Evolutionary conservation across 2,329 filamentous ascomycete species (phyloP), one percentile per base, ranked within the genome.

Genomic region (Fusarium bactridioides): DNA sequence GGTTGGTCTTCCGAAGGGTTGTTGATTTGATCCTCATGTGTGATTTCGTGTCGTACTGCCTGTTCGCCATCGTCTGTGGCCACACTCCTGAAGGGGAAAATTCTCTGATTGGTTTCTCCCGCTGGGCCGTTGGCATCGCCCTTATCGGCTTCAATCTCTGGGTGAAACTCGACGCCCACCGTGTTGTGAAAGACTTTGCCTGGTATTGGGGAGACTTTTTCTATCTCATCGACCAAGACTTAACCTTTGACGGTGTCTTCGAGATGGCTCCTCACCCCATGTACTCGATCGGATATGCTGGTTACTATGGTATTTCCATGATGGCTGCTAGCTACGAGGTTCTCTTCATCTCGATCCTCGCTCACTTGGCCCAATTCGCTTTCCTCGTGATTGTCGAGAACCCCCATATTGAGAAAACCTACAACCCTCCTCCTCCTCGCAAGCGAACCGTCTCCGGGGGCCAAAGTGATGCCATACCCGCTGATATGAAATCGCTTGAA

Each of bases 171-270:
- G 96, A 99, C 82, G 96, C 96, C 25, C 96, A 99, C 82, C 90
- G 96, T 69, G 96, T 99, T 55, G 96, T 99, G 79, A 98, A 98
- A 83, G 96, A 99, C 83, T 99, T 95, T 84, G 96, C 96, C 33
- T 99, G 96, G 96, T 99, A 98, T 83, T 99, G 96, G 96, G 96
- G 96, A 69, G 96, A 99, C 83, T 98, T 98, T 84, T 99, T 98
- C 87, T 99, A 94, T 83, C 91, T 99, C 79, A 94, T 99, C 81
- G 96, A 99, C 83, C 95, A 98, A 84, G 94, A 97, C 79, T 87
- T 99, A 80, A 98, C 95, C 55, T 99, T 99, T 82, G 96, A 99
- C 80, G 96, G 96, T 63, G 96, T 99, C 71, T 99, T 98, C 80
- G 96, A 99, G 84, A 97, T 99, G 92, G 96, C 96, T 25, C 96